Evolutionary conservation across 805 yeast species (phyloP).

Genomic region (Candida maris): DNA sequence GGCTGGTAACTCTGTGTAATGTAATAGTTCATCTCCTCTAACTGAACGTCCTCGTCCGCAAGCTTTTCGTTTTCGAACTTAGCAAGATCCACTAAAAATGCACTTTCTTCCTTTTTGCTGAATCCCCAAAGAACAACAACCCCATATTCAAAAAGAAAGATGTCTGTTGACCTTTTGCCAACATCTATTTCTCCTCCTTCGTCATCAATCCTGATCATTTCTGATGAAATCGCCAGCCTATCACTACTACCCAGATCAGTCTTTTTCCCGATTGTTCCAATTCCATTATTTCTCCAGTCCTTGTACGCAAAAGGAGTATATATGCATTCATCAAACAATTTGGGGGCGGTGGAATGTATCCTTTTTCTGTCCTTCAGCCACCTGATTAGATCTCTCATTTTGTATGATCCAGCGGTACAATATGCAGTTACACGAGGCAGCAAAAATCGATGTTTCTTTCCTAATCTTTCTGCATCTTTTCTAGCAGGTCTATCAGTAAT

Average conservation of each 20-base stretch:
- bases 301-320: conserved; percentile 86
- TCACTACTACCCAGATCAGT: conserved; percentile 6
- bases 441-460: conserved; percentile 78
- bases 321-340: conserved; percentile 88
- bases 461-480: conserved; percentile 88
- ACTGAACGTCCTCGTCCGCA: conserved; percentile 86
- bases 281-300: conserved; percentile 60
- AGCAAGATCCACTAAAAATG: conserved; percentile 81
- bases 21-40: conserved; percentile 93
- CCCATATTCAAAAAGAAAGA: conserved; percentile 92
- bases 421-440: conserved; percentile 94
- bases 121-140: conserved; percentile 98
- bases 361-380: conserved; percentile 81
- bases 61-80: conserved; percentile 88
- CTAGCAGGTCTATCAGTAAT: conserved; percentile 87
- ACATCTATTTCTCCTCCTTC: conserved; percentile 95
- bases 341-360: conserved; percentile 74
- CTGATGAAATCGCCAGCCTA: conserved; percentile 19
- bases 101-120: conserved; percentile 73
- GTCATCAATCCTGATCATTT: conserved; percentile 71
- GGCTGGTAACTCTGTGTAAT: conserved; percentile 94
- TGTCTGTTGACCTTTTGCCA: conserved; percentile 70
- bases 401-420: conserved; percentile 91
- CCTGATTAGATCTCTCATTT: conserved; percentile 78
- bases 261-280: conserved; percentile 10